A percentile compares a stretch with the other conserved stretches of the same genome.
Conservation (phyloP, 108 stramenopile genomes). For the Cyclotella sp. region DNA sequence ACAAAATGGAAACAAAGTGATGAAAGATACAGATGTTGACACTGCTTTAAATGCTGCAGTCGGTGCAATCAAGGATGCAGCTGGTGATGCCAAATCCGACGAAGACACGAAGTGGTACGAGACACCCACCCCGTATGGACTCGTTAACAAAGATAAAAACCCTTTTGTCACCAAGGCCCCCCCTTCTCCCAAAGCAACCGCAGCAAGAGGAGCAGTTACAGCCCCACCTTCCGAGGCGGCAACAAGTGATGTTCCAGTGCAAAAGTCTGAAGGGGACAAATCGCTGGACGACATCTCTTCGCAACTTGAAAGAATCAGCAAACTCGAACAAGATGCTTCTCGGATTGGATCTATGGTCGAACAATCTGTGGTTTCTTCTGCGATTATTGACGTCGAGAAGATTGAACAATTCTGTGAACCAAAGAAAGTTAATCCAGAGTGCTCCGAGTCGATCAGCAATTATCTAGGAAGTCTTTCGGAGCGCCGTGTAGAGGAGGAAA, state of each 20-base stretch:
- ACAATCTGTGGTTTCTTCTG: neutral
- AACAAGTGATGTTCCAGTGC: neutral
- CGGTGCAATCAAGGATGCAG: constrained; percentile 7
- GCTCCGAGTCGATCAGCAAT: constrained; percentile 38
- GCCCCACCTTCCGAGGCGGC: neutral
- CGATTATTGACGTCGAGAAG: constrained; percentile 9
- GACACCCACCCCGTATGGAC: constrained; percentile 42
- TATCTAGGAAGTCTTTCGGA: constrained; percentile 36
- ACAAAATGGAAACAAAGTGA: neutral
- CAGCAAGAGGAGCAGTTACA: neutral
- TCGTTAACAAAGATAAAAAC: constrained; percentile 33
- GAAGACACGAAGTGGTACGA: neutral
- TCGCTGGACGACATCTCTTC: neutral
- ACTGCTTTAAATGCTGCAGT: constrained; percentile 12
- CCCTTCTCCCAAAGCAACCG: neutral
- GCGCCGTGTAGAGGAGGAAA: constrained; percentile 29
- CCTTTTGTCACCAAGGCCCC: constrained; percentile 17
- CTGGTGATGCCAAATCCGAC: neutral
- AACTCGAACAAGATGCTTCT: constrained; percentile 7
- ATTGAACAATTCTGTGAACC: constrained; percentile 52
- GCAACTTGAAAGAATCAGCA: constrained; percentile 11
- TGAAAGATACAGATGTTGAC: constrained; percentile 1
- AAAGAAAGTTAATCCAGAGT: constrained; percentile 32
- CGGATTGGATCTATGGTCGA: neutral
- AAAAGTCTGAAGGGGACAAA: neutral